Evolutionary conservation across 371 early-diverging fungal genomes (phyloP), one percentile per base, ranked within the genome.

Genomic region (Apophysomyces variabilis): DNA sequence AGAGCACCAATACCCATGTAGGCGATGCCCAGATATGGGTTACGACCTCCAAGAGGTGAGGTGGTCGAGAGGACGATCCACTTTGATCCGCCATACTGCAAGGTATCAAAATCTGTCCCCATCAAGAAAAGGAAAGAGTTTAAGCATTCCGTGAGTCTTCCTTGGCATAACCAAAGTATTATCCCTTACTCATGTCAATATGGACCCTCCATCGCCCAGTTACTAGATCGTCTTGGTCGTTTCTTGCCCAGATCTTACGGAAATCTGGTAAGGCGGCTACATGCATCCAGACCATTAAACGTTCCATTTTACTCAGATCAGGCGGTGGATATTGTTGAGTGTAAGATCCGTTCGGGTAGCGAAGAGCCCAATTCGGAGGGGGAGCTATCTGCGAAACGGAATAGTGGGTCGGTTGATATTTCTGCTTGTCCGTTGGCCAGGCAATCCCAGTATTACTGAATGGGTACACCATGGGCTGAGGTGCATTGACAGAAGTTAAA

Each of bases 201-300:
- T 80, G 72, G 12, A 93, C 72, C 64, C 87, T 80, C 74, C 91
- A 94, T 58, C 80, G 71, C 6, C 92, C 93, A 13, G 73, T 78
- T 58, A 65, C 60, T 62, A 94, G 77, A 38, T 74, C 72, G 7
- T 84, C 72, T 7, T 74, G 60, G 38, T 88, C 88, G 65, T 87
- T 91, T 75, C 87, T 85, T 26, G 94, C 96, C 87, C 95, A 99
- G 46, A 98, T 84, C 76, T 99, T 99, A 54, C 98, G 87, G 80
- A 99, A 99, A 61, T 90, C 95, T 54, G 99, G 96, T 64, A 99
- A 82, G 0, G 98, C 97, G 3, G 98, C 94, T 2, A 95, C 91
- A 46, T 96, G 89, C 96, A 99, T 98, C 99, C 99, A 99, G n/a
- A 99, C 99, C 78, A 94, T 93, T 65, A 99, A 92, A 46, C 91